Base-by-base conservation (phyloP, 768 basidiomycete species). In the Melanogaster broomeanus region DNA sequence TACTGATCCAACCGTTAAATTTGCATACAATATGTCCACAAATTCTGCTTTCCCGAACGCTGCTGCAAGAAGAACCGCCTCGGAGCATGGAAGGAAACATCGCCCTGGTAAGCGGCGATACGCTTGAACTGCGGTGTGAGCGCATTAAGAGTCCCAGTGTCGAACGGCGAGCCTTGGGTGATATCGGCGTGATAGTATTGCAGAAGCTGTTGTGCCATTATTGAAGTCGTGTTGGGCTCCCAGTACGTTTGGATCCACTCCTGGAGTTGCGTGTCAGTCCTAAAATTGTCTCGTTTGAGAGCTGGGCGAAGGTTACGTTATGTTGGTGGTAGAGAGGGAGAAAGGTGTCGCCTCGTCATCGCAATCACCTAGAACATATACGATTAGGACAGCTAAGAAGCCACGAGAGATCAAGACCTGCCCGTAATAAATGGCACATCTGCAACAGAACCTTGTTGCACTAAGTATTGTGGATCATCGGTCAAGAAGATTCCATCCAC, bases 71-170 rank as follows among this genome's bases (percentile, higher is more conserved):
- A 70, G 63, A 76, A 76, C 3, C 79, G 59, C 11, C 80, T 64
- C 39, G 81, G 76, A 0, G 70, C 77, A 49, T 83, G 76, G 66
- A 83, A 79, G 3, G 75, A 67, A 30, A 66, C 64, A 53, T 84
- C 82, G 0, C 81, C 82, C 43, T 72, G 69, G 53, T 82, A 68
- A 0, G 81, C 73, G 4, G 81, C 73, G 6, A 81, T 52, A 2
- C 80, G 70, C 56, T 83, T 83, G 64, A 70, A 81, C 49, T 83
- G 72, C 0, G 77, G 74, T 2, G 75, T 73, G 6, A 77, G 51
- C 0, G 71, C 70, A 49, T 83, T 80, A 16, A 71, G 51, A 35
- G 58, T 21, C 0, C 76, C 73, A 0, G 82, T 84, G 49, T 71
- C 71, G 55, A 77, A 85, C 0, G 82, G 83, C 0, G 81, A 83